Conservation (phyloP, 257 asterid species). For the Scutellaria minor region DNA sequence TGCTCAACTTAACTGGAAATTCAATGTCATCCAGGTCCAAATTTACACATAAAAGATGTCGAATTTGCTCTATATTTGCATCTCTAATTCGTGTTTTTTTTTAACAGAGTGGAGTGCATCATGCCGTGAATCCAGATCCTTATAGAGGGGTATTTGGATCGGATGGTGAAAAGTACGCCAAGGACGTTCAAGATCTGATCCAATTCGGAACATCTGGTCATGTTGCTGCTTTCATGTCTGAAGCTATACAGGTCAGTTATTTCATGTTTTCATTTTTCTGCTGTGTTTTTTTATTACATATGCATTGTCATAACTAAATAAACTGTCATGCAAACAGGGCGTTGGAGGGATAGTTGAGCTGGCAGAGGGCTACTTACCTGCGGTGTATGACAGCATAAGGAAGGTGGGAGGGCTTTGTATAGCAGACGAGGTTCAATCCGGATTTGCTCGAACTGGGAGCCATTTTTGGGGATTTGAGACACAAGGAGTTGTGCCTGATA, state of each 20-base stretch:
- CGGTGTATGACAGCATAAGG: constrained; percentile 51
- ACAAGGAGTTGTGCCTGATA: constrained; percentile 80
- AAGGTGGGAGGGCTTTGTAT: constrained; percentile 74
- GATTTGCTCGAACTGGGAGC: constrained; percentile 72
- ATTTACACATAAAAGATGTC: background rate
- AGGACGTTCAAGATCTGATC: constrained; percentile 68
- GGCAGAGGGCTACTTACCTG: constrained; percentile 74
- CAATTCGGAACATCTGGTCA: constrained; percentile 73
- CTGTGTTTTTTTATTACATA: background rate
- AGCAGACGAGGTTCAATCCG: constrained; percentile 78
- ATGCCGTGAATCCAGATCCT: constrained; percentile 79
- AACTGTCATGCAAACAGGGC: constrained; percentile 46
- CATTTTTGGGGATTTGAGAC: constrained; percentile 78
- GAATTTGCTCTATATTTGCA: too few species aligned
- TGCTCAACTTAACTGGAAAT: constrained; percentile 74
- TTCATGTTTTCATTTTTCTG: background rate
- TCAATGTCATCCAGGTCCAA: constrained; percentile 68
- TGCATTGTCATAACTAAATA: background rate
- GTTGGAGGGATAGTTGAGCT: constrained; percentile 79
- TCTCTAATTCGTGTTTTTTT: background rate
- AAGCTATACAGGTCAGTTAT: constrained; percentile 66
- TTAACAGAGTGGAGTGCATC: constrained; percentile 75
- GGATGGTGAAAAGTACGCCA: constrained; percentile 64
- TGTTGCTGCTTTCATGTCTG: constrained; percentile 77
- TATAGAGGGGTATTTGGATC: constrained; percentile 74